A percentile compares a stretch with the other conserved stretches of the same genome.
Evolutionary conservation across 805 yeast genomes (phyloP).

Genomic region (Soucietia sequanensis): DNA sequence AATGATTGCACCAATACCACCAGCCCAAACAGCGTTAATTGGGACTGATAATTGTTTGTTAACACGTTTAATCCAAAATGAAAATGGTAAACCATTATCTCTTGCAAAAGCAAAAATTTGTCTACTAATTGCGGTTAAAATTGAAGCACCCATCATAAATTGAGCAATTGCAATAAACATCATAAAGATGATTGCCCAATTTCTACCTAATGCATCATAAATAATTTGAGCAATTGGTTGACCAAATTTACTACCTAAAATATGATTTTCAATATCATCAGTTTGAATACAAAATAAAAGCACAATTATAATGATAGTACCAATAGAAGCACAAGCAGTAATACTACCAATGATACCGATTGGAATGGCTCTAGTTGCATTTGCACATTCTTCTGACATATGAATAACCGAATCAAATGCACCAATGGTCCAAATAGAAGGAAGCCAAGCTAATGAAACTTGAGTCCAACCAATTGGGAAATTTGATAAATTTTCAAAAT

Average conservation of each 20-base stretch:
- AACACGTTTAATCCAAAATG: slow-evolving; percentile 22
- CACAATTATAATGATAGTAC: slow-evolving; percentile 22
- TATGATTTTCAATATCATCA: slow-evolving; percentile 17
- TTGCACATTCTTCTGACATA: slow-evolving; percentile 28
- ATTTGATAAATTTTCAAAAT: slow-evolving; percentile 46
- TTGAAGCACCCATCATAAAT: slow-evolving; percentile 32
- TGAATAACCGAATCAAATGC: slow-evolving; percentile 34
- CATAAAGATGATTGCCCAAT: slow-evolving; percentile 31
- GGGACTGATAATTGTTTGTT: slow-evolving; percentile 24
- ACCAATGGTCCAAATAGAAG: slow-evolving; percentile 34
- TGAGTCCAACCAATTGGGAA: slow-evolving; percentile 59
- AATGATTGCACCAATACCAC: slow-evolving; percentile 32
- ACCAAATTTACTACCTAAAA: slow-evolving; percentile 21
- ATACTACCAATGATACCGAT: slow-evolving; percentile 30
- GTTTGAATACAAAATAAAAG: slow-evolving; percentile 21
- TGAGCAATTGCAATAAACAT: slow-evolving; percentile 26
- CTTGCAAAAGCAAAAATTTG: slow-evolving; percentile 32
- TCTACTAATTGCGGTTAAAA: slow-evolving; percentile 25
- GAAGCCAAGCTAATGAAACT: slow-evolving; percentile 23
- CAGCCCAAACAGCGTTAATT: slow-evolving; percentile 27
- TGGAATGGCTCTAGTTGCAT: slow-evolving; percentile 27
- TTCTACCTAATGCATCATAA: slow-evolving; percentile 28
- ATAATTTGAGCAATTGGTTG: slow-evolving; percentile 31
- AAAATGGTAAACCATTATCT: slow-evolving; percentile 30
- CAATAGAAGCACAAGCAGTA: slow-evolving; percentile 24